Percentiles rank a stretch among this genome's conserved stretches.
Conservation (phyloP, 768 basidiomycete species). For the Collybia mongolica region DNA sequence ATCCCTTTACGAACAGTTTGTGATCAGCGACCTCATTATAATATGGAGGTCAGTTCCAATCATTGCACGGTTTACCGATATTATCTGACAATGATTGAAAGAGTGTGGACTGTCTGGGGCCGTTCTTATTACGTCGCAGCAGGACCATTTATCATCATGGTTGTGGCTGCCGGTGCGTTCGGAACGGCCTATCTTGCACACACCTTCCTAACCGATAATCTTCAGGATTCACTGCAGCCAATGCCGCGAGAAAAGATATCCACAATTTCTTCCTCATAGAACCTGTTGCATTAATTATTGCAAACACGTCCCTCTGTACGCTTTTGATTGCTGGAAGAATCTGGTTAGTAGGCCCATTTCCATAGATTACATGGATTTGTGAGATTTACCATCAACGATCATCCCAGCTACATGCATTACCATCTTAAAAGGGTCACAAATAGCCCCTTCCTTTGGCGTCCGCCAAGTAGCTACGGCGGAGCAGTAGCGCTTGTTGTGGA, state of each 20-base stretch:
- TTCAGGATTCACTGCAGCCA: conserved; percentile 7
- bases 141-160: conserved; percentile 9
- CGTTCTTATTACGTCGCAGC: conserved; percentile 10
- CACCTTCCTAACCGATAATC: background rate
- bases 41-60: conserved; percentile 13
- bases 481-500: conserved; percentile 13
- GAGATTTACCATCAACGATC: background rate
- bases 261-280: conserved; percentile 7
- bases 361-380: background rate
- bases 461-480: conserved; percentile 1
- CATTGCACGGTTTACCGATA: background rate
- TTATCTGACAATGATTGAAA: background rate
- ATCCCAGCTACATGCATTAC: conserved; percentile 9
- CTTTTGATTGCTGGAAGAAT: conserved; percentile 13
- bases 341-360: conserved; percentile 3
- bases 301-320: conserved; percentile 15
- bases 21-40: conserved; percentile 12
- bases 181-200: background rate
- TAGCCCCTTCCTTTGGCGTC: background rate
- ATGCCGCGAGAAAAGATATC: conserved; percentile 2
- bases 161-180: conserved; percentile 5
- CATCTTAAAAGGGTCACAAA: background rate
- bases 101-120: conserved; percentile 16
- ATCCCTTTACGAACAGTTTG: conserved; percentile 4
- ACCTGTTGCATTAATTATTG: conserved; percentile 9